phyloP scores from a whole-genome alignment of 2,329 filamentous ascomycete genomes.

The Scleromitrula shiraiana region DNA sequence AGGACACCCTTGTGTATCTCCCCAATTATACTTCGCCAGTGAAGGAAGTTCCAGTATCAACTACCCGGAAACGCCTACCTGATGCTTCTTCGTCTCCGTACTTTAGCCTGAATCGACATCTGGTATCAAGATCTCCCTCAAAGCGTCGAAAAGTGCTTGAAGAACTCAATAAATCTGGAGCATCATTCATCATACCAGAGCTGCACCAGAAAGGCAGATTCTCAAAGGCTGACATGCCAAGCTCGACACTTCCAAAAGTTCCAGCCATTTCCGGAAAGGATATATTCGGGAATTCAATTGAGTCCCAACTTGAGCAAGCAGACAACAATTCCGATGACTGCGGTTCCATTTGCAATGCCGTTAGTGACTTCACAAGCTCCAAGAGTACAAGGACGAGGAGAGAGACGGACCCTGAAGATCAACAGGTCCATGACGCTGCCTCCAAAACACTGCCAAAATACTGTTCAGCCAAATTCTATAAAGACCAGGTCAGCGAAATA shows the following conservation, averaged over 20 bases:
- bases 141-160: slow-evolving; percentile 18
- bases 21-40: slow-evolving; percentile 3
- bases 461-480: slow-evolving; percentile 4
- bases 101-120: slow-evolving; percentile 24
- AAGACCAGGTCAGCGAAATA: neutral
- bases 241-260: neutral
- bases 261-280: slow-evolving; percentile 13
- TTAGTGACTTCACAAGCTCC: no score
- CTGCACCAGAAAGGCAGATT: neutral
- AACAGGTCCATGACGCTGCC: slow-evolving; percentile 1
- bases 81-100: slow-evolving; percentile 24
- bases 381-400: neutral
- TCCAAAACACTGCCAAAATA: slow-evolving; percentile 5
- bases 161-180: slow-evolving; percentile 17
- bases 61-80: slow-evolving; percentile 17
- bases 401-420: neutral
- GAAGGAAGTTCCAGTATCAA: neutral
- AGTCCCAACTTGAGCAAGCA: neutral
- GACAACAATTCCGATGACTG: neutral
- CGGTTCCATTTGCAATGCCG: no score
- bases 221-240: neutral
- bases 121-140: slow-evolving; percentile 13
- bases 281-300: slow-evolving; percentile 13
- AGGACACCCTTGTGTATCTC: slow-evolving; percentile 21
- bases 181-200: neutral